Base-by-base conservation (phyloP, 1,284 basidiomycete genomes). In the Trichosporon sp. region DNA sequence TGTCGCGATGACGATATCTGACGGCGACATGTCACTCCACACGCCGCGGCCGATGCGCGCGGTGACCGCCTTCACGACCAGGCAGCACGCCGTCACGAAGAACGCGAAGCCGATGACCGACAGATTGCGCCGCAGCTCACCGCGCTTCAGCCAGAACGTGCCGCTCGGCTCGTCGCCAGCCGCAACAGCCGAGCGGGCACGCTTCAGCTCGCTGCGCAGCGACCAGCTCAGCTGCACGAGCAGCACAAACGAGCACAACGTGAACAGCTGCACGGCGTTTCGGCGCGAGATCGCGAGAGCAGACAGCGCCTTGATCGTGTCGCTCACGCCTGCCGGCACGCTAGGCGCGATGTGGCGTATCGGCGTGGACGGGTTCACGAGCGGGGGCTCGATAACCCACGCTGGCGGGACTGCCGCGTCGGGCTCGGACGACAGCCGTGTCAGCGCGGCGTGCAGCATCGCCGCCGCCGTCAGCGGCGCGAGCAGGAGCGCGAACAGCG, bases 351-450 rank as follows among this genome's bases (percentile, higher is more conserved):
- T 21, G 62, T 65, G 47, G 4, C 75, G 68, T 21, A 83, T 74
- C 0, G 81, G 81, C 1, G 82, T 83, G 2, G 76, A 76, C 31
- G 76, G 71, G 12, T 81, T 73, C 11, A 82, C 83, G 63, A 84
- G 80, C 9, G 93, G 92, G 0, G 84, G 77, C 78, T 95, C 93
- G 73, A 95, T 90, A 38, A 87, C 85, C 93, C 93, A 95, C 58
- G 84, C 85, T 38, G 84, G 74, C 5, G 89, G 89, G 2, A 89
- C 82, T 0, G 78, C 76, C 53, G 75, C 71, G 75, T 73, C 21
- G 70, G 75, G 53, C 68, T 74, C 66, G 1, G 70, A 12, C 76
- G 76, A 35, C 74, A 80, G 70, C 72, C 76, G 73, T 77, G 73
- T 89, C 83, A 70, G 86, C 81, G 82, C 87, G 85, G 78, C 75